phyloP scores from a whole-genome alignment of 129 eudicot genomes.

The Centrapalus pauciflorus region DNA sequence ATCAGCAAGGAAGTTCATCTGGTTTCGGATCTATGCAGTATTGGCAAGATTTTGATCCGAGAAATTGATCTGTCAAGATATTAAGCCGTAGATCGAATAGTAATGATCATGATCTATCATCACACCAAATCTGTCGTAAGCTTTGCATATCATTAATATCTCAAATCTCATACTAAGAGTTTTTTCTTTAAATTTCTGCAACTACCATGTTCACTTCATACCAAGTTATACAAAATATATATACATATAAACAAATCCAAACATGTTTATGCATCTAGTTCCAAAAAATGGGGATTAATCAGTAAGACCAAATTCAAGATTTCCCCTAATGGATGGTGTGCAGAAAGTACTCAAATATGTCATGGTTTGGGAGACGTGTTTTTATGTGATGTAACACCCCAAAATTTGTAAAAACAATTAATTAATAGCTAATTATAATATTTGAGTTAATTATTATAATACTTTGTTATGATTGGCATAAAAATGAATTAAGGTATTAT shows the following conservation, averaged over 20 bases:
- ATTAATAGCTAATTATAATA: too few relatives aligned
- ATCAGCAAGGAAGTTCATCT: constrained; percentile 24
- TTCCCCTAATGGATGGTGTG: constrained; percentile 32
- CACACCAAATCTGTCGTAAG: not conserved
- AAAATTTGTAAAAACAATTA: too few relatives aligned
- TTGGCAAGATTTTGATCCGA: constrained; percentile 35
- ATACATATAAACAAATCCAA: not conserved
- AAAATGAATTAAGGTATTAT: too few relatives aligned
- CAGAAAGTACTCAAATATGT: constrained; percentile 49
- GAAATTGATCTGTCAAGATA: too few relatives aligned
- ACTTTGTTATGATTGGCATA: too few relatives aligned
- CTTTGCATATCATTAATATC: not conserved
- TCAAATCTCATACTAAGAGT: not conserved
- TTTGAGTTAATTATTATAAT: too few relatives aligned
- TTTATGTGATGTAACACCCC: too few relatives aligned
- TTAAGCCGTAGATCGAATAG: too few relatives aligned
- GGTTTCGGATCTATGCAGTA: constrained; percentile 29
- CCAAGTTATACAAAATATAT: not conserved
- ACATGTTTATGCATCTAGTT: not conserved
- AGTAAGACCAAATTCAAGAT: not conserved
- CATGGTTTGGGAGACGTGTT: too few relatives aligned
- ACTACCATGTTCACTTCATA: not conserved
- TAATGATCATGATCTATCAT: not conserved
- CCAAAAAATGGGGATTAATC: not conserved
- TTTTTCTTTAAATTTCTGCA: not conserved